These are phyloP conservation scores for Ganoderma sinense DNA, from an alignment of 1,284 basidiomycete species.

Conservation along the genomic window DNA sequence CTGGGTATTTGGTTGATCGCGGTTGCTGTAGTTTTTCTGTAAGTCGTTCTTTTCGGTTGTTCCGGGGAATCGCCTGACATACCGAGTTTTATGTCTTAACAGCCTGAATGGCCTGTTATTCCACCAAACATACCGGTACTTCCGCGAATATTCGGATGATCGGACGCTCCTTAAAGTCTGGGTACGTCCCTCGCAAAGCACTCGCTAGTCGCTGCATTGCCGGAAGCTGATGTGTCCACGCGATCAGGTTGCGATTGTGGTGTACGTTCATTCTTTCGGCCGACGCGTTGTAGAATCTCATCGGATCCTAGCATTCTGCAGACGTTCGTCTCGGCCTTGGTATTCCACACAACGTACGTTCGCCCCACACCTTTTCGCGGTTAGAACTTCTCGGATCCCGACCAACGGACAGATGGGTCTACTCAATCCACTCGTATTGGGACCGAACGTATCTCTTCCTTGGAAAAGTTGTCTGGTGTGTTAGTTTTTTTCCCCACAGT, in stretches of 20 bases:
- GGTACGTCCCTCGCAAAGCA: neutral
- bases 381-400: too few species aligned
- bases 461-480: constrained; percentile 7
- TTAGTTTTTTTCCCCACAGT: too few species aligned
- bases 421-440: constrained; percentile 15
- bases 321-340: constrained; percentile 8
- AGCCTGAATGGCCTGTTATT: constrained; percentile 19
- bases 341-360: constrained; percentile 14
- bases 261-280: neutral
- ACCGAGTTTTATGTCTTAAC: neutral
- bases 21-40: constrained; percentile 11
- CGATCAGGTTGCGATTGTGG: neutral
- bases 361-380: neutral
- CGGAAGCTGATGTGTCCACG: neutral
- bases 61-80: neutral
- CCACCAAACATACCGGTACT: constrained; percentile 15
- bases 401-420: constrained; percentile 6
- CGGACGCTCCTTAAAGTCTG: neutral
- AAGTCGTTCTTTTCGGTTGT: neutral
- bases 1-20: constrained; percentile 14
- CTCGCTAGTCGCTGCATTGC: neutral
- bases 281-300: too few species aligned
- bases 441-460: constrained; percentile 13
- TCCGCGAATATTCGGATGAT: constrained; percentile 2
- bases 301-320: neutral